Conservation (phyloP, 495 filamentous ascomycete genomes). For the Evansstolkia leycettana region DNA sequence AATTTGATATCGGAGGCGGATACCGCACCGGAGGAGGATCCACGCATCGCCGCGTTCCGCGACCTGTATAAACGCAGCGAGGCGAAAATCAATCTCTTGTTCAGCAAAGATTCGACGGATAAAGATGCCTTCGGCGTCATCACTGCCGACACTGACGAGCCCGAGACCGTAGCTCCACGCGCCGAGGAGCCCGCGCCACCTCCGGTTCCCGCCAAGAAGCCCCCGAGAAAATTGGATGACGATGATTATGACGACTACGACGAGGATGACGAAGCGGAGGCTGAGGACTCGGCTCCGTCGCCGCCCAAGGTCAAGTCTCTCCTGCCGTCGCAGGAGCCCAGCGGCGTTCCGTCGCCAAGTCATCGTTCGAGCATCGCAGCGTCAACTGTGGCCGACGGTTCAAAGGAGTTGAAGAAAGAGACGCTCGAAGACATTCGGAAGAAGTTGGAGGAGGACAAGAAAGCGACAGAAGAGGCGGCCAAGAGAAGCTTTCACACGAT, state of each 20-base stretch:
- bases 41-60: slow-evolving; percentile 47
- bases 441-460: slow-evolving; percentile 87
- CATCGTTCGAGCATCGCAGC: slow-evolving; percentile 18
- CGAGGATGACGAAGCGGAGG: slow-evolving; percentile 69
- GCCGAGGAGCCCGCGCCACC: slow-evolving; percentile 26
- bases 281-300: slow-evolving; percentile 37
- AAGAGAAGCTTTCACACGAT: slow-evolving; percentile 80
- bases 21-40: slow-evolving; percentile 49
- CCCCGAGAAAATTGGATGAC: slow-evolving; percentile 65
- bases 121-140: slow-evolving; percentile 19
- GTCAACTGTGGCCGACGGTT: slow-evolving; percentile 15
- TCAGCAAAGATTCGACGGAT: slow-evolving; percentile 35
- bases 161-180: slow-evolving; percentile 20
- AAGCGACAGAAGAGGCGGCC: slow-evolving; percentile 80
- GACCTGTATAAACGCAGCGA: slow-evolving; percentile 48
- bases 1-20: slow-evolving; percentile 39
- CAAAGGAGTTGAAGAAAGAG: slow-evolving; percentile 41
- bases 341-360: slow-evolving; percentile 14
- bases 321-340: slow-evolving; percentile 25
- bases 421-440: slow-evolving; percentile 80
- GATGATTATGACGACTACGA: slow-evolving; percentile 71
- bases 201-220: slow-evolving; percentile 40
- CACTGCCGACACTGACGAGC: slow-evolving; percentile 11
- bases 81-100: slow-evolving; percentile 45
- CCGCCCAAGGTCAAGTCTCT: slow-evolving; percentile 49